A percentile compares a stretch with the other conserved stretches of the same genome.
These are phyloP conservation scores for Mycena venus DNA, from an alignment of 768 basidiomycete species.

Conservation along the genomic window DNA sequence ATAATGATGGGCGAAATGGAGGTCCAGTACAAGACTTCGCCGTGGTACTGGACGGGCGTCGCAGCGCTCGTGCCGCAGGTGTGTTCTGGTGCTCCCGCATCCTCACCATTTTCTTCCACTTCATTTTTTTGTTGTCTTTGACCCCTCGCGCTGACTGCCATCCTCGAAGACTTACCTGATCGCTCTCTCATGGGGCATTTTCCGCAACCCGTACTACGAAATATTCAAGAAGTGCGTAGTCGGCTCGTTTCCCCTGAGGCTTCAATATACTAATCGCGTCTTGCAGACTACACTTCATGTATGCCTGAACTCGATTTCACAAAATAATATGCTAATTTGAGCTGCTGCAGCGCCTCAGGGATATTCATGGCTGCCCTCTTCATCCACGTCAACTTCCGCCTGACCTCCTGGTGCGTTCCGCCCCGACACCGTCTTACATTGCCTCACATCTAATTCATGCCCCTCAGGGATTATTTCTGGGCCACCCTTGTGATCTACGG, in stretches of 20 bases:
- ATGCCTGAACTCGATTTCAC: not conserved
- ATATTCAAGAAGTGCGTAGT: slow-evolving; percentile 46
- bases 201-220: slow-evolving; percentile 49
- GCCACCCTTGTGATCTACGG: slow-evolving; percentile 45
- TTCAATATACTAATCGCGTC: not conserved
- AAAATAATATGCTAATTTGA: not conserved
- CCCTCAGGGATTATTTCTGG: slow-evolving; percentile 47
- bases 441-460: not conserved
- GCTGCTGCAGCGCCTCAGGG: slow-evolving; percentile 39
- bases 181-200: slow-evolving; percentile 45
- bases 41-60: slow-evolving; percentile 48
- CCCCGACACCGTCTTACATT: not conserved
- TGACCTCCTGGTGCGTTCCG: slow-evolving; percentile 43
- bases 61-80: slow-evolving; percentile 50
- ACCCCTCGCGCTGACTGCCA: not conserved
- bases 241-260: not conserved
- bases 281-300: slow-evolving; percentile 40
- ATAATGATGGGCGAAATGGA: slow-evolving; percentile 42
- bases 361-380: slow-evolving; percentile 51
- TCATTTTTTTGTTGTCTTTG: too few relatives aligned
- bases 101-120: not conserved
- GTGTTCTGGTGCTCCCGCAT: not conserved
- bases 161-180: slow-evolving; percentile 41
- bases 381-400: slow-evolving; percentile 46
- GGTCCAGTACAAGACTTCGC: slow-evolving; percentile 27